Evolutionary conservation across 805 yeast genomes (phyloP).

Genomic region (Candida maris): DNA sequence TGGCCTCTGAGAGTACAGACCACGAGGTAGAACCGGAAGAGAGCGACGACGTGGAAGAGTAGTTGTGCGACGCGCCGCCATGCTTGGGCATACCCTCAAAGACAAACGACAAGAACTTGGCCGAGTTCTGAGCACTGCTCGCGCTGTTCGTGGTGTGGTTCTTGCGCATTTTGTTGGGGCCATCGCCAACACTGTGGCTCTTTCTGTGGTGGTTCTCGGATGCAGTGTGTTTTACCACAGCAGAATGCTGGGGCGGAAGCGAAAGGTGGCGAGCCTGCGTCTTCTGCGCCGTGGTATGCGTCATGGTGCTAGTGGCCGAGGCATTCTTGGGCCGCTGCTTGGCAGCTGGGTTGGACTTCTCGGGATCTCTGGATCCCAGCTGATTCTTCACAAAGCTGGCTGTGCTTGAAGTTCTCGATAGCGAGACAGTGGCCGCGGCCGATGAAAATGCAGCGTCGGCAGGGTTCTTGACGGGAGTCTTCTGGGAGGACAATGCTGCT

Average conservation of each 20-base stretch:
- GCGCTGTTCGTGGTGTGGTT: slow-evolving; percentile 1
- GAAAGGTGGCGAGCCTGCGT: not conserved
- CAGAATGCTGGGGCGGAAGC: not conserved
- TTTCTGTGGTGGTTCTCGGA: not conserved
- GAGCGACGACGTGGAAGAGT: slow-evolving; percentile 16
- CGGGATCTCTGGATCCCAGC: not conserved
- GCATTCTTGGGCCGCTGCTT: not conserved
- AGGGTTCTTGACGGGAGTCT: slow-evolving; percentile 14
- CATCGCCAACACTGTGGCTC: slow-evolving; percentile 1
- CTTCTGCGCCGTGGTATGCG: not conserved
- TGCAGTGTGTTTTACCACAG: too few species aligned
- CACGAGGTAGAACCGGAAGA: slow-evolving; percentile 20
- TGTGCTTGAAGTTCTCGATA: slow-evolving; percentile 12
- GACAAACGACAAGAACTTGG: slow-evolving; percentile 21
- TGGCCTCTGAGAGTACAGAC: slow-evolving; percentile 11
- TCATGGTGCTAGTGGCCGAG: not conserved
- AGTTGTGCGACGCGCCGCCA: slow-evolving; percentile 1
- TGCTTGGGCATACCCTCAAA: slow-evolving; percentile 20
- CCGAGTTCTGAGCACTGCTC: slow-evolving; percentile 4
- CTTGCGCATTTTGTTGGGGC: slow-evolving; percentile 1
- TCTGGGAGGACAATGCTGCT: slow-evolving; percentile 22
- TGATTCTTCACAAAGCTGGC: not conserved
- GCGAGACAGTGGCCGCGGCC: slow-evolving; percentile 20
- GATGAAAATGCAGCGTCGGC: slow-evolving; percentile 15
- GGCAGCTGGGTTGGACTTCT: not conserved